Conservation (phyloP, 176 grass and related monocot species). For the Secale cereale region DNA sequence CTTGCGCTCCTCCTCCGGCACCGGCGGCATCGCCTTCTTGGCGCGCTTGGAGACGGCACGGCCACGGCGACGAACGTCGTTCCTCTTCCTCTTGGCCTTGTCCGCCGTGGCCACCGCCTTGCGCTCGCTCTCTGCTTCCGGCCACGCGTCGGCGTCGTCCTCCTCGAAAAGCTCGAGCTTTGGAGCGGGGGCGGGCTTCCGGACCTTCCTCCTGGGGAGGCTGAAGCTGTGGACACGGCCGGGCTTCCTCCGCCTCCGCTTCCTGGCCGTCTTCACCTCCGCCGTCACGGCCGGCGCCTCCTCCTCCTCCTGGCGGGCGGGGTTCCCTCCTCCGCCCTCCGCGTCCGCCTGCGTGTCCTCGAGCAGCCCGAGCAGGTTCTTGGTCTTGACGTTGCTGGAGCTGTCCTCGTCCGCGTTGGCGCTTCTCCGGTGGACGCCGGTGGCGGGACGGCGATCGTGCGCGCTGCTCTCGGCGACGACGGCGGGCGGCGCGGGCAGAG, state of each 20-base stretch:
- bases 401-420: neutral
- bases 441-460: no score
- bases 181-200: neutral
- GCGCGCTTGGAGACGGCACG: neutral
- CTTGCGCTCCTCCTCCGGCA: neutral
- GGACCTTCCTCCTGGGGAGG: neutral
- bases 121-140: neutral
- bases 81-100: neutral
- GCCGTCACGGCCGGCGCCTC: neutral
- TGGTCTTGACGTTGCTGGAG: neutral
- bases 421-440: neutral
- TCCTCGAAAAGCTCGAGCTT: neutral
- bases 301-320: neutral
- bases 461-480: neutral
- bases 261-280: neutral
- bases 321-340: neutral
- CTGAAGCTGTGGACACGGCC: neutral
- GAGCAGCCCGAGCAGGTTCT: neutral
- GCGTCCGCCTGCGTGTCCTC: neutral
- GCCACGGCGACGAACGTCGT: neutral
- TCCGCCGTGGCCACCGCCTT: neutral
- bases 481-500: neutral
- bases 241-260: neutral
- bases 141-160: neutral
- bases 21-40: neutral